A percentile compares a stretch with the other conserved stretches of the same genome.
Evolutionary conservation across 225 moss, liverwort and hornwort species (phyloP).

Genomic region (Polytrichum commune): DNA sequence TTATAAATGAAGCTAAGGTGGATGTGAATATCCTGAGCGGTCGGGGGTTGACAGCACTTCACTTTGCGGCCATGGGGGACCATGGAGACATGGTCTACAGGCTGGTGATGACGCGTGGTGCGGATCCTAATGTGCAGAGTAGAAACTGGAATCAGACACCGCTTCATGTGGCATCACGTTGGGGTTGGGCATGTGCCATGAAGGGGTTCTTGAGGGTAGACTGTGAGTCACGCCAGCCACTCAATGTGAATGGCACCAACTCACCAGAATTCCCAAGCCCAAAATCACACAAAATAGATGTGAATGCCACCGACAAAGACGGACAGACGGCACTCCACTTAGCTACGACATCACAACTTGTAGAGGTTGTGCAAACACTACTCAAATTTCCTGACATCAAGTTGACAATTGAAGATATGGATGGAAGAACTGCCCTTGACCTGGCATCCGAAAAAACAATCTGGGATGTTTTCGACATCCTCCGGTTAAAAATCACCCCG

Average conservation of each 20-base stretch:
- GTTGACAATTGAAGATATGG: background rate
- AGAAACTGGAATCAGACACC: rapidly evolving
- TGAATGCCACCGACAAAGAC: no score
- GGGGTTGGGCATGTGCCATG: background rate
- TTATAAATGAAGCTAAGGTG: background rate
- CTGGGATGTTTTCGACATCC: no score
- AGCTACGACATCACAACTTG: background rate
- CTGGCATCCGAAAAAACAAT: rapidly evolving
- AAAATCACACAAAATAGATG: background rate
- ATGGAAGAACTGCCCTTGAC: no score
- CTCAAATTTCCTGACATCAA: background rate
- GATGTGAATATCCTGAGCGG: background rate
- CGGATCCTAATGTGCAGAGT: background rate
- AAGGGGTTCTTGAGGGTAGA: background rate
- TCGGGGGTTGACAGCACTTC: no score
- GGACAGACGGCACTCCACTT: background rate
- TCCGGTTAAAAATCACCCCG: no score
- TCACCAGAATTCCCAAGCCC: background rate
- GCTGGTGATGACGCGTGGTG: background rate
- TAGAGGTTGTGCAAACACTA: background rate
- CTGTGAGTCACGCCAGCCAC: background rate
- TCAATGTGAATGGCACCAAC: background rate
- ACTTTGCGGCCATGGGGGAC: background rate
- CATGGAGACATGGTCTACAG: background rate
- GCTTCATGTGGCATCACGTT: no score